A percentile compares a stretch with the other conserved stretches of the same genome.
Evolutionary conservation across 2,329 filamentous ascomycete species (phyloP).

Genomic region (Emmonsiellopsis sp.): DNA sequence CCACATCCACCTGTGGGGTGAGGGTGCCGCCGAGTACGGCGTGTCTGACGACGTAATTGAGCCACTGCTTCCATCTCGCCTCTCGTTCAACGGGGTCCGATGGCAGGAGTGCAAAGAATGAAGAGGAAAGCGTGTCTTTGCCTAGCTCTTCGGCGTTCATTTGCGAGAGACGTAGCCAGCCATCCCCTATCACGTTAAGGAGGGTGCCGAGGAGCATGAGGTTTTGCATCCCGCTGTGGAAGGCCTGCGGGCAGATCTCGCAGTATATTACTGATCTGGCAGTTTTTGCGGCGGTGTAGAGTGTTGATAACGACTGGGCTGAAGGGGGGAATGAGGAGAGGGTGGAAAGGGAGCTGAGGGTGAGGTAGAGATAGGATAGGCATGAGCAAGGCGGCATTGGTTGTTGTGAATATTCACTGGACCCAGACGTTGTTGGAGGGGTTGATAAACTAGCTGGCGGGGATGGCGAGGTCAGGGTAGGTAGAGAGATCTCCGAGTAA

Average conservation of each 20-base stretch:
- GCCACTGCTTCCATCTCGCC: conserved; percentile 29
- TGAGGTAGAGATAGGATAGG: conserved; percentile 35
- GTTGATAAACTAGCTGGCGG: background rate
- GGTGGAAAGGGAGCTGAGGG: conserved; percentile 33
- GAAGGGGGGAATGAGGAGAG: conserved; percentile 35
- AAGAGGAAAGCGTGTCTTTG: conserved; percentile 23
- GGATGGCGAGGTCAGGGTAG: conserved; percentile 5
- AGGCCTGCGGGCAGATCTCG: conserved; percentile 31
- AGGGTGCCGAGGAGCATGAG: conserved; percentile 39
- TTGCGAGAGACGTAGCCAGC: conserved; percentile 33
- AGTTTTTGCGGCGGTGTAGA: conserved; percentile 35
- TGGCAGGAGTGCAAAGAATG: conserved; percentile 20
- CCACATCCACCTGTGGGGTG: conserved; percentile 14
- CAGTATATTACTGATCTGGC: conserved; percentile 35
- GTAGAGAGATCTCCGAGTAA: conserved; percentile 8
- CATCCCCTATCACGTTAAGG: conserved; percentile 35
- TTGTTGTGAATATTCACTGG: background rate
- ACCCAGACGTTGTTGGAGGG: background rate
- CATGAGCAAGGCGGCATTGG: conserved; percentile 26
- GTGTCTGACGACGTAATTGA: conserved; percentile 28
- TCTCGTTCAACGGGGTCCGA: conserved; percentile 19
- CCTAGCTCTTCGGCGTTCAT: conserved; percentile 29
- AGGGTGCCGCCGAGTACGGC: conserved; percentile 26
- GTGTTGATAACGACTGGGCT: conserved; percentile 33
- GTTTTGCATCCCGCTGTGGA: conserved; percentile 36